Evolutionary conservation across 2,329 filamentous ascomycete species (phyloP).

Genomic region (Claviceps lovelessii): DNA sequence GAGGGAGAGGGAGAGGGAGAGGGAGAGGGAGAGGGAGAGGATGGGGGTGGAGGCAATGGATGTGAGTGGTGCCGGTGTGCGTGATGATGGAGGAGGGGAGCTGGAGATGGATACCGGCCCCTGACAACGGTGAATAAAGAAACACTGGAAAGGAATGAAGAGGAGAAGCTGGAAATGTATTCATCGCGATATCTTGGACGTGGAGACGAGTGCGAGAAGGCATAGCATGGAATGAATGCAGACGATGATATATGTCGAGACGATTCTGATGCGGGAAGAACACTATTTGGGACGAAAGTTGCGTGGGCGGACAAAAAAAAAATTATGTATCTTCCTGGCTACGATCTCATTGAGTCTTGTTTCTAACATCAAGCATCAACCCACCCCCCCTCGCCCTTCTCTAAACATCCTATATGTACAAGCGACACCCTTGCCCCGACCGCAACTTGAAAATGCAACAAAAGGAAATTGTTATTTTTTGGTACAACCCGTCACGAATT

Average conservation of each 20-base stretch:
- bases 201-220: not conserved
- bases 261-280: not conserved
- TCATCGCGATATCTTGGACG: not conserved
- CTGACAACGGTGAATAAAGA: not conserved
- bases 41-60: not conserved
- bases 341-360: not conserved
- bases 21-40: slow-evolving; percentile 6
- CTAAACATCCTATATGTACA: slow-evolving; percentile 26
- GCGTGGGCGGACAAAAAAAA: not conserved
- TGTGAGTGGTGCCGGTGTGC: not conserved
- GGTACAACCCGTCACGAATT: slow-evolving; percentile 15
- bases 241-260: not conserved
- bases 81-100: not conserved
- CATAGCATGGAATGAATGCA: not conserved
- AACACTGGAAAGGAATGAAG: no score
- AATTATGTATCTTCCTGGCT: slow-evolving; percentile 12
- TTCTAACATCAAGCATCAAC: not conserved
- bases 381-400: slow-evolving; percentile 1
- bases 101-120: not conserved
- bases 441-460: slow-evolving; percentile 9
- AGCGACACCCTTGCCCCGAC: slow-evolving; percentile 12
- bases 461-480: slow-evolving; percentile 20
- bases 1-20: not conserved
- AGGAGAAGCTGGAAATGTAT: not conserved
- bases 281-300: not conserved